Base-by-base conservation (phyloP, 2,329 filamentous ascomycete species). In the Aureobasidium sp. region DNA sequence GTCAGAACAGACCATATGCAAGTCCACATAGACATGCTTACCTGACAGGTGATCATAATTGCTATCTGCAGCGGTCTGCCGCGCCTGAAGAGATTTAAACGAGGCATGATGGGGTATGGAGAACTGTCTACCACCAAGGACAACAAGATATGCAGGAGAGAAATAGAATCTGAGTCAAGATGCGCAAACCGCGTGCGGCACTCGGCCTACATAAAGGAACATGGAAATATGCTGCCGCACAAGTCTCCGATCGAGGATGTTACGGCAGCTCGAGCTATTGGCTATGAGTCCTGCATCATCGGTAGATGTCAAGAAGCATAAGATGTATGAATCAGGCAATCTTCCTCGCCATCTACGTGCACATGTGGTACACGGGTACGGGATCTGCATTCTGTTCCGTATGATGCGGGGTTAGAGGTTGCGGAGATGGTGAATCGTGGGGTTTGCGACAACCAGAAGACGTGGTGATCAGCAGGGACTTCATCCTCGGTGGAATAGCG, bases 31-130 rank as follows among this genome's bases (percentile, higher is more conserved):
- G 4, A 46, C 20, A 17, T 34, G 27, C 51, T 62, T 51, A 63
- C 66, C 63, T 72, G 69, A 62, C 70, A 72, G 27, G 66, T 65
- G 9, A 72, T 64, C 47, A 68, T 71, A 36, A 73, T 72, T 9
- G 71, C 70, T 34, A 67, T 65, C 26, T 68, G 69, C 17, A 72
- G 65, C 27, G 61, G 63, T 36, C 64, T 63, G 37, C 71, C 71
- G 12, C 69, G 62, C 12, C 70, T 70, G 44, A 71, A 73, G 29
- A 69, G 37, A 27, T 71, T 70, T 37, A 63, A 59, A 44, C 70
- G 65, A 61, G 50, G 39, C 60, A 55, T 62, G 48, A 17, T 51
- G 42, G 3, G 10, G 15, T 50, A 20, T 41, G 17, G 13, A 1
- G 1, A 3, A 20, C 32, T 29, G 8, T 42, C 36, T 20, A 9